Percentiles rank a stretch among this genome's conserved stretches.
Evolutionary conservation across 805 yeast species (phyloP).

Genomic region (Yarrowia sp.): DNA sequence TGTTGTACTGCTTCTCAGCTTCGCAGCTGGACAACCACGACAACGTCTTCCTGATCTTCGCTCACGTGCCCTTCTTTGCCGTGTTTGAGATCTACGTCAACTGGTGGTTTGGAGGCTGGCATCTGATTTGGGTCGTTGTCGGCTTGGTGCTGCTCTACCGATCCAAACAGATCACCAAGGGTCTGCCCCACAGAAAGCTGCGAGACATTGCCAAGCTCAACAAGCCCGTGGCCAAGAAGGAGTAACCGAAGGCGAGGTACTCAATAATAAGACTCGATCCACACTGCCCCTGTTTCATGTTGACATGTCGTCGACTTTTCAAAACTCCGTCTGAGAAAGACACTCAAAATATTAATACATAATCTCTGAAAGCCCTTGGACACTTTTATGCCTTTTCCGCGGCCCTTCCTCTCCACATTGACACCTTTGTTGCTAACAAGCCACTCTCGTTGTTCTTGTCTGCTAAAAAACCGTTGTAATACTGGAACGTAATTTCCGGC

Average conservation of each 20-base stretch:
- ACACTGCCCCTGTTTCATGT: too few relatives aligned
- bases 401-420: too few relatives aligned
- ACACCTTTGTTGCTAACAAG: too few relatives aligned
- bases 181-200: conserved; percentile 8
- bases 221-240: neutral
- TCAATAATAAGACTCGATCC: too few relatives aligned
- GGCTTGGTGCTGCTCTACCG: conserved; percentile 16
- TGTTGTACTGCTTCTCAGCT: conserved; percentile 24
- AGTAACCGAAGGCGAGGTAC: neutral
- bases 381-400: too few relatives aligned
- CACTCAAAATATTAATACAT: neutral
- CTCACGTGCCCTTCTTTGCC: conserved; percentile 17
- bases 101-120: conserved; percentile 38
- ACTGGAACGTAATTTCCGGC: neutral
- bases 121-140: conserved; percentile 3
- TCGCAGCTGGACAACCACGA: conserved; percentile 21
- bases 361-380: neutral
- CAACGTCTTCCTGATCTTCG: conserved; percentile 26
- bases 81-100: conserved; percentile 28
- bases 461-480: conserved; percentile 3
- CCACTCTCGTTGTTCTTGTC: too few relatives aligned
- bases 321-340: neutral
- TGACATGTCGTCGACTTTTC: too few relatives aligned
- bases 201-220: conserved; percentile 32
- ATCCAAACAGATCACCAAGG: conserved; percentile 16